Evolutionary conservation across 345 rosid species (phyloP), one percentile per base, ranked within the genome.

Genomic region (Eucalyptus dawsonii): DNA sequence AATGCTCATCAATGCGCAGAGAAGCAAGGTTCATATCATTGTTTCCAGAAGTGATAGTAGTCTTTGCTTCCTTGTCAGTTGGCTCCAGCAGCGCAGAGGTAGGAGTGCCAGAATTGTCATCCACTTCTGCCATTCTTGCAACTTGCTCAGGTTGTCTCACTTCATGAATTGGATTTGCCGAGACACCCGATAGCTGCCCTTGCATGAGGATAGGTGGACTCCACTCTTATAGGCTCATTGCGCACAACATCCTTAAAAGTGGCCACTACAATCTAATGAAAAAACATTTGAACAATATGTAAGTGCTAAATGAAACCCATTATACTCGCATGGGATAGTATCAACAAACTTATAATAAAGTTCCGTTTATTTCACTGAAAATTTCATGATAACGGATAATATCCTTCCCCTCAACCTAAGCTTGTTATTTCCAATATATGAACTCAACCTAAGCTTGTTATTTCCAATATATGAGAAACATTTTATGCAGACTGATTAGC

Each of bases 261-360:
- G 37, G 19, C 76, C 76, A n/a, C 76, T 65, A 65, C 37, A 65
- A 65, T 31, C 37, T 65, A n/a, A 31, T 65, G 76, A 65, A 65
- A n/a, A n/a, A 29, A 4, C 44, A 42, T 42, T 42, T 42, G 2
- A 42, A 42, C 44, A 42, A 42, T 42, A 65, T n/a, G 37, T n/a
- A 65, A 65, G 76, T 3, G 2, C 76, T 4, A n/a, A 65, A 14
- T 65, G 37, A n/a, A n/a, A 8, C 19, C 10, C 76, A n/a, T n/a
- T n/a, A 5, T 65, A n/a, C 76, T 65, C 3, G 0, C 9, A n/a
- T 0, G 8, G 2, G 76, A 65, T 65, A 1, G 19, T 65, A 31
- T 65, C 37, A 65, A 65, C 21, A 4, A n/a, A 65, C 37, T 65
- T 65, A n/a, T n/a, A 7, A 3, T n/a, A 15, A n/a, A 3, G 5